phyloP scores from a whole-genome alignment of 1,139 yeast species.

The Pichia sp. region DNA sequence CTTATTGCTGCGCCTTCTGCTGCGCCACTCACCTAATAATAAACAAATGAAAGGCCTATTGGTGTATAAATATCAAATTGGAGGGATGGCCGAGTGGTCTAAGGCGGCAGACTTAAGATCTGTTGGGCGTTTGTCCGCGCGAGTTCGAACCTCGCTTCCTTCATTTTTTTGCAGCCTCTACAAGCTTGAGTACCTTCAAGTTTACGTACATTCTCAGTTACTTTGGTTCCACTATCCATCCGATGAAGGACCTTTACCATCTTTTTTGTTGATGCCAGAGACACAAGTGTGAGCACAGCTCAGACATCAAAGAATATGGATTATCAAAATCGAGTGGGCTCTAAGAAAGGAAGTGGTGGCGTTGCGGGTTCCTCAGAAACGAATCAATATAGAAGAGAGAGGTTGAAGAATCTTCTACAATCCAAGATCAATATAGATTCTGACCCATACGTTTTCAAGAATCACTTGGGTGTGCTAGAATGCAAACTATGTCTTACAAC shows the following conservation, averaged over 20 bases:
- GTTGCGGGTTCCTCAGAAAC: conserved; percentile 64
- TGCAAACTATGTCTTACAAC: conserved; percentile 72
- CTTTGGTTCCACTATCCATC: neutral
- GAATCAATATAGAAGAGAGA: conserved; percentile 56
- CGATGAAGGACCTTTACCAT: neutral
- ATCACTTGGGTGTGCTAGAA: conserved; percentile 68
- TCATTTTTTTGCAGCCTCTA: no score
- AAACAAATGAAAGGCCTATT: no score
- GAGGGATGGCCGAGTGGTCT: conserved; percentile 34
- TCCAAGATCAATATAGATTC: conserved; percentile 59
- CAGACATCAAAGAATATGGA: conserved; percentile 32
- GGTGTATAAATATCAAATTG: no score
- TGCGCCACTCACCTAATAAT: no score
- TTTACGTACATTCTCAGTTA: neutral
- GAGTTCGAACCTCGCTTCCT: conserved; percentile 86
- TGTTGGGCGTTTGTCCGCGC: conserved; percentile 54
- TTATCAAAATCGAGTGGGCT: conserved; percentile 51
- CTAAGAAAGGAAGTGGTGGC: conserved; percentile 63
- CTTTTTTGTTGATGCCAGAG: neutral
- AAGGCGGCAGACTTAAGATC: conserved; percentile 34
- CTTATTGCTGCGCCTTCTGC: no score
- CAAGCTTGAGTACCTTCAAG: no score
- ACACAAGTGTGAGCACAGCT: neutral
- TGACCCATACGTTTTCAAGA: conserved; percentile 72
- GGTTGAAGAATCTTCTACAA: conserved; percentile 58